Evolutionary conservation across 768 basidiomycete species (phyloP).

Genomic region (Termitomyces sp.): DNA sequence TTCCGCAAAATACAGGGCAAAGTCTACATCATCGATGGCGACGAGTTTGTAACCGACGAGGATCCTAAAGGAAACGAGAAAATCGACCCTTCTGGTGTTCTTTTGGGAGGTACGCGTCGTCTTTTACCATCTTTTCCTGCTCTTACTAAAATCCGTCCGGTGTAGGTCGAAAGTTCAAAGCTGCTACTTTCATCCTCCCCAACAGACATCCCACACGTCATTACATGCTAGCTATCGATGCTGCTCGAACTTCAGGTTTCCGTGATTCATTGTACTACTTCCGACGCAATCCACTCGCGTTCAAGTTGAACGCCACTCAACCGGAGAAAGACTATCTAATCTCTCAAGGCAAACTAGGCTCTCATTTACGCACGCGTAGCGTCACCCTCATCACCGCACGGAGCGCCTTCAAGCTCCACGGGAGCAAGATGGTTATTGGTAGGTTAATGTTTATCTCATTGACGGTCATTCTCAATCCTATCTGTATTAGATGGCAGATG

Average conservation of each 20-base stretch:
- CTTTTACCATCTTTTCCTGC: conserved; percentile 2
- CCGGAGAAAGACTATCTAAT: conserved; percentile 93
- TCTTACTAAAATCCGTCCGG: conserved; percentile 1
- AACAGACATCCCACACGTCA: conserved; percentile 77
- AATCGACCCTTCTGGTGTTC: conserved; percentile 78
- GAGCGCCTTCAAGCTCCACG: conserved; percentile 92
- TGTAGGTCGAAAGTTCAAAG: conserved; percentile 82
- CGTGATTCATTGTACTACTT: conserved; percentile 98
- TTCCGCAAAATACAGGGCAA: conserved; percentile 72
- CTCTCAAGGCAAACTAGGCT: conserved; percentile 79
- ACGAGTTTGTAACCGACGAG: conserved; percentile 82
- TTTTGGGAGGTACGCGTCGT: conserved; percentile 68
- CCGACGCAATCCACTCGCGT: conserved; percentile 81
- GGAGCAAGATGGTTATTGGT: conserved; percentile 88
- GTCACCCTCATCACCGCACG: conserved; percentile 92
- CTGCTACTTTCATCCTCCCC: conserved; percentile 82
- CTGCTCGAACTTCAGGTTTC: conserved; percentile 92
- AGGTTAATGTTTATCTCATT: conserved; percentile 18
- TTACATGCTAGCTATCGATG: conserved; percentile 98
- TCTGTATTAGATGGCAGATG: conserved; percentile 73
- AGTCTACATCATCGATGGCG: conserved; percentile 76
- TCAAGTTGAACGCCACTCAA: conserved; percentile 88
- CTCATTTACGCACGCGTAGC: conserved; percentile 83
- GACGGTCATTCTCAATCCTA: background rate
- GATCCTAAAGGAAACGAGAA: conserved; percentile 89